These are phyloP conservation scores for Scortechinia acanthostroma DNA, from an alignment of 2,329 filamentous ascomycete species.

Conservation along the genomic window DNA sequence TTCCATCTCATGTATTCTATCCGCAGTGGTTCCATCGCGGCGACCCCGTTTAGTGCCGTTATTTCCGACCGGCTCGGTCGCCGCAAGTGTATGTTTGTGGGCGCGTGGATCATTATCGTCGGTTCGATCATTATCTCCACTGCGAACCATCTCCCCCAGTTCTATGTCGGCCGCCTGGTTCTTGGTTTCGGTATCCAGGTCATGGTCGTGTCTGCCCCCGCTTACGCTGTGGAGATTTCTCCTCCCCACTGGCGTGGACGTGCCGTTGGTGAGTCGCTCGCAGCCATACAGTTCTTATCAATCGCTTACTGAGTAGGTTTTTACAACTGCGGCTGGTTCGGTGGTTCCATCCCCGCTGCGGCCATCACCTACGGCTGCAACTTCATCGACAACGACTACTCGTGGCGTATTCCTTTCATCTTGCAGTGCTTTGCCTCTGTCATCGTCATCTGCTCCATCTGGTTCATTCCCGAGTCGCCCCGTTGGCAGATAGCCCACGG, in stretches of 20 bases:
- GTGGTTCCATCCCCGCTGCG: background rate
- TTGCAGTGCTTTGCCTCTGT: background rate
- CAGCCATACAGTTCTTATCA: background rate
- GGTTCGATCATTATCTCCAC: background rate
- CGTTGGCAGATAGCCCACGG: background rate
- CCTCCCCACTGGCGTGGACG: background rate
- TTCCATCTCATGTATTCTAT: background rate
- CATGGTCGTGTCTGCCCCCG: background rate
- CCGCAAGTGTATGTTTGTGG: slow-evolving; percentile 35
- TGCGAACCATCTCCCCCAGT: background rate
- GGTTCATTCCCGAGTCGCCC: background rate
- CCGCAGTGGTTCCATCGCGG: slow-evolving; percentile 30
- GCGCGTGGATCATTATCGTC: no score
- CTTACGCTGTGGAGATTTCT: background rate
- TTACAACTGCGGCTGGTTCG: background rate
- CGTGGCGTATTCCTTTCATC: background rate
- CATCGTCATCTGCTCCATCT: background rate
- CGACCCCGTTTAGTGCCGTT: slow-evolving; percentile 29
- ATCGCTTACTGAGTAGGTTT: background rate
- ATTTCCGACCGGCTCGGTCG: slow-evolving; percentile 34
- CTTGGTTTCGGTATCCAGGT: background rate
- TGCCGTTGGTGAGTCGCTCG: slow-evolving; percentile 20
- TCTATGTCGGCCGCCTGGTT: background rate
- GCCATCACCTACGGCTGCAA: background rate
- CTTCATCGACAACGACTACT: background rate